Evolutionary conservation across 495 filamentous ascomycete species (phyloP).

Genomic region (Tetracladium marchalianum): DNA sequence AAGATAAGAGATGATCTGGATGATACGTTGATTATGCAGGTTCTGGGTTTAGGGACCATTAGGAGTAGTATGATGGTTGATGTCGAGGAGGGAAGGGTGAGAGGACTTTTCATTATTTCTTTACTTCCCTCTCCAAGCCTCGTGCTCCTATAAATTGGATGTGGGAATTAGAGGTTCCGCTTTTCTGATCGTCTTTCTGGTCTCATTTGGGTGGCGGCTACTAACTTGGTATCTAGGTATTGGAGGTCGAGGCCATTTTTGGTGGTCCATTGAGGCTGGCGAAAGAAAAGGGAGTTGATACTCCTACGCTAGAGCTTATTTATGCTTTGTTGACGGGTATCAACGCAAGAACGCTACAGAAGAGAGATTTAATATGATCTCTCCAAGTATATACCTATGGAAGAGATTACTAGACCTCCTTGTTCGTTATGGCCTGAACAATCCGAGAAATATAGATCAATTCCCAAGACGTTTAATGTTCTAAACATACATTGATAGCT

Average conservation of each 20-base stretch:
- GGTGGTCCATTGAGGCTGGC: constrained; percentile 38
- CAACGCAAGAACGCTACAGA: no score
- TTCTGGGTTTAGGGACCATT: constrained; percentile 31
- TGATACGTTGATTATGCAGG: constrained; percentile 32
- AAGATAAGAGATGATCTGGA: constrained; percentile 28
- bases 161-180: no score
- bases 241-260: constrained; percentile 46
- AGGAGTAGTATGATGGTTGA: constrained; percentile 46
- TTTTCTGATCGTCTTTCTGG: constrained; percentile 22
- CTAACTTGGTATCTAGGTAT: constrained; percentile 6
- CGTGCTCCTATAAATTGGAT: no score
- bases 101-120: background rate
- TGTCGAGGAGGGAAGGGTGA: constrained; percentile 24
- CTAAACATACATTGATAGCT: no score
- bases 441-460: no score
- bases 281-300: constrained; percentile 26
- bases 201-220: constrained; percentile 29
- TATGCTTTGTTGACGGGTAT: constrained; percentile 25
- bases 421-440: no score
- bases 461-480: no score
- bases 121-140: background rate
- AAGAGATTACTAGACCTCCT: no score
- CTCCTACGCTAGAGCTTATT: constrained; percentile 34
- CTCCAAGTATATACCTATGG: no score
- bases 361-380: no score